Base-by-base conservation (phyloP, 208 protist genomes). In the Trypanosoma conorhini region DNA sequence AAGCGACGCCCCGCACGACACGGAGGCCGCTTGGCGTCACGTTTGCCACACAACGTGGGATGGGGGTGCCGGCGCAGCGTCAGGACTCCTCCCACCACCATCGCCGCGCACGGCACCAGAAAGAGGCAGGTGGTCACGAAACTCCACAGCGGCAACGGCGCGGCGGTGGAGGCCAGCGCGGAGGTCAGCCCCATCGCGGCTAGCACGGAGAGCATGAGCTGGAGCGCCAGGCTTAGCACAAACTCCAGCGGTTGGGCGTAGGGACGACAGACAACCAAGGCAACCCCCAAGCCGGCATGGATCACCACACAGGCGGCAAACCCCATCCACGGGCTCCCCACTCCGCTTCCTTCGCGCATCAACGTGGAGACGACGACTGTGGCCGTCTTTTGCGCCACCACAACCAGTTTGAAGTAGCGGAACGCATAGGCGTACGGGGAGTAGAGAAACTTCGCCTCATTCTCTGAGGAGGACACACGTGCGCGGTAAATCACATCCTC, bases 391-490 rank as follows among this genome's bases (percentile, higher is more conserved):
- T 80, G 76, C 5, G 42, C 51, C 3, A 80, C 48, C 12, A 80
- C 51, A 12, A 80, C 30, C 7, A 80, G 48, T 50, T 70, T 73
- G 56, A 73, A 80, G 56, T 80, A 72, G 13, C 70, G 70, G 31
- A 61, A 76, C 26, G 31, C 17, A 26, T 62, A 66, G 5, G 50
- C 51, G 31, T 73, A 80, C 19, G 76, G 76, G 52, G 62, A 28
- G 48, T 76, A 80, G 12, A 80, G 35, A 65, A 80, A 80, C 3
- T 67, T 64, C 26, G 70, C 76, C 52, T 71, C 64, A 67, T 80
- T 80, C 50, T 64, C 13, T 13, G 76, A 80, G 55, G 69, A 56
- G 19, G 35, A 56, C 21, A 67, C 76, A 24, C 67, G 30, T 55
- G 72, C 76, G 55, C 76, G 65, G 40, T 73, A 77, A 0, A 40